phyloP scores from a whole-genome alignment of 1,284 basidiomycete genomes.

The Malassezia equina region DNA sequence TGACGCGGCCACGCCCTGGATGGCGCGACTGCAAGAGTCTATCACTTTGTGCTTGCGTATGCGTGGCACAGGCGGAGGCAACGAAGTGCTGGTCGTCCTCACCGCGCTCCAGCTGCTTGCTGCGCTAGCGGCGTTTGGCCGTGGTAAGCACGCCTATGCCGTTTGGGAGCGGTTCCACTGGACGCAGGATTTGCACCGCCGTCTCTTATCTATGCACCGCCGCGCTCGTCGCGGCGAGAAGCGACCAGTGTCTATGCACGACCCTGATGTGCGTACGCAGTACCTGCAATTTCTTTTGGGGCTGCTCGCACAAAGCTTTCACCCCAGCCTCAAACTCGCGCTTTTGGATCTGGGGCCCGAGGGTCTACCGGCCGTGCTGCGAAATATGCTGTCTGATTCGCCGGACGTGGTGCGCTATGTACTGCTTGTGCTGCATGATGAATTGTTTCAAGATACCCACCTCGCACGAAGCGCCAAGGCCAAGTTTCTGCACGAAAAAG shows the following conservation, averaged over 20 bases:
- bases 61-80: constrained; percentile 13
- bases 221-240: constrained; percentile 2
- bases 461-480: constrained; percentile 32
- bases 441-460: constrained; percentile 29
- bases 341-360: constrained; percentile 29
- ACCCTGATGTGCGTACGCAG: constrained; percentile 38
- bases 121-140: constrained; percentile 28
- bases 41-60: constrained; percentile 19
- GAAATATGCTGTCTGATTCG: constrained; percentile 28
- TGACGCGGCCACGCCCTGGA: constrained; percentile 24
- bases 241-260: constrained; percentile 20
- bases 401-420: constrained; percentile 30
- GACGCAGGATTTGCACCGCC: constrained; percentile 26
- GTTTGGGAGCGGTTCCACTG: constrained; percentile 41
- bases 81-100: constrained; percentile 21
- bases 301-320: constrained; percentile 31
- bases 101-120: constrained; percentile 28
- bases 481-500: constrained; percentile 35
- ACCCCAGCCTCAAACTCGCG: constrained; percentile 20
- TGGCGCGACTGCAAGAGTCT: constrained; percentile 25
- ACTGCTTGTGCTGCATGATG: constrained; percentile 35
- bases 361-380: constrained; percentile 21
- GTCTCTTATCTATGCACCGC: constrained; percentile 29
- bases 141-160: constrained; percentile 23
- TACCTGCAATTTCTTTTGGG: constrained; percentile 38